These are phyloP conservation scores for Epichloe scottii DNA, from an alignment of 2,329 filamentous ascomycete genomes.

Conservation along the genomic window DNA sequence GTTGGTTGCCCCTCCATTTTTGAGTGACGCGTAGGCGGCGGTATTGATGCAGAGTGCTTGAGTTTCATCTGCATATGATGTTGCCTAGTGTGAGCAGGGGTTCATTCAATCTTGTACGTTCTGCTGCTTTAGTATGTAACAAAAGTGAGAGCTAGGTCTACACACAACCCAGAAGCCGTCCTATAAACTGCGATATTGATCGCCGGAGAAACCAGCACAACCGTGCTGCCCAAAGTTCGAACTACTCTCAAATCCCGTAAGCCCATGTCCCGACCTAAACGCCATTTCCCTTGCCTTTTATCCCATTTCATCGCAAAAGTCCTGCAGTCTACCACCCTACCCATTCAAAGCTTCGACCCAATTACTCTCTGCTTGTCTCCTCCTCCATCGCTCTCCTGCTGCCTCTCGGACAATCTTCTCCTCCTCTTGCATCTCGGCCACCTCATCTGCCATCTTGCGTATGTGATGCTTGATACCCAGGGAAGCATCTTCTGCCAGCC, in stretches of 20 bases:
- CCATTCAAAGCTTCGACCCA: constrained; percentile 24
- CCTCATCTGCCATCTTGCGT: constrained; percentile 40
- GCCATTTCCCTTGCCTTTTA: neutral
- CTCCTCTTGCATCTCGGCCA: constrained; percentile 36
- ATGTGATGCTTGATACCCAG: constrained; percentile 40
- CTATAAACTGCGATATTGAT: no score
- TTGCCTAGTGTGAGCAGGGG: no score
- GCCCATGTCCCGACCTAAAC: neutral
- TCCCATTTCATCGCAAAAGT: neutral
- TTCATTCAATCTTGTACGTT: no score
- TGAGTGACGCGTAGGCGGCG: no score
- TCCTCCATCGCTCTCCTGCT: constrained; percentile 35
- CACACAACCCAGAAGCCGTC: no score
- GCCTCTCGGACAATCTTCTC: constrained; percentile 39
- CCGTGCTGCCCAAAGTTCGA: no score
- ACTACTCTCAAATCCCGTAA: neutral
- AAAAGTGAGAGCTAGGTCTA: no score
- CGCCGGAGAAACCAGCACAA: no score
- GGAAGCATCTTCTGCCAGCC: constrained; percentile 44
- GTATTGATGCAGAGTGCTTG: no score
- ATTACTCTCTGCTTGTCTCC: constrained; percentile 38
- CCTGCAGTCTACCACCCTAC: neutral
- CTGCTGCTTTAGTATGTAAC: no score
- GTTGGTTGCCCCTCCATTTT: neutral
- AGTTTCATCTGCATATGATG: no score